These are phyloP conservation scores for Populus hybrid DNA, from an alignment of 441 rosid species.

Conservation along the genomic window DNA sequence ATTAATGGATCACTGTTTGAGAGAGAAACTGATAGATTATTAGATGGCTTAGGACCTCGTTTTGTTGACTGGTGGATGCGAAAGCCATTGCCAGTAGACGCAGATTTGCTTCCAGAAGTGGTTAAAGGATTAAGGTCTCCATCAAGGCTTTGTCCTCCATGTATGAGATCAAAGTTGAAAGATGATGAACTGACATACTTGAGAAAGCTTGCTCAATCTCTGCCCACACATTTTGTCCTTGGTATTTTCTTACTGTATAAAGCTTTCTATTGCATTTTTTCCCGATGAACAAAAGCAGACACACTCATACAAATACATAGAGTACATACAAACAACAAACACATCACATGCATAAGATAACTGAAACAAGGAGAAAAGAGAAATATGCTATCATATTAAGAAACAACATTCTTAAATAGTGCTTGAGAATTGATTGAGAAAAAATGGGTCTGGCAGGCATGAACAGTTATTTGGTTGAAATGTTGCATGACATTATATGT, in stretches of 20 bases:
- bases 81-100: conserved; percentile 89
- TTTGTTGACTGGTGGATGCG: conserved; percentile 92
- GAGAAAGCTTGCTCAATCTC: conserved; percentile 69
- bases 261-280: background rate
- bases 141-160: conserved; percentile 62
- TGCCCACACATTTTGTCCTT: conserved; percentile 87
- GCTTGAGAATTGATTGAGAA: background rate
- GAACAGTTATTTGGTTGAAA: background rate
- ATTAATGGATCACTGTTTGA: conserved; percentile 53
- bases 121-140: conserved; percentile 69
- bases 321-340: background rate
- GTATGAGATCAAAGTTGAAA: conserved; percentile 44
- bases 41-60: conserved; percentile 85
- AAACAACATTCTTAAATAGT: background rate
- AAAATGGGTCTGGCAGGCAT: background rate
- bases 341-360: background rate
- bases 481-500: background rate
- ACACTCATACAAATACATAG: background rate
- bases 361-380: background rate
- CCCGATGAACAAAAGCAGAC: background rate
- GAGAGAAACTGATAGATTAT: conserved; percentile 81
- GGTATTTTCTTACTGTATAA: conserved; percentile 39
- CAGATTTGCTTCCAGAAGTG: conserved; percentile 67
- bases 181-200: conserved; percentile 63
- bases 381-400: background rate